Percentiles rank a stretch among this genome's conserved stretches.
Evolutionary conservation across 768 basidiomycete species (phyloP).

Genomic region (Suillus cothurnatus): DNA sequence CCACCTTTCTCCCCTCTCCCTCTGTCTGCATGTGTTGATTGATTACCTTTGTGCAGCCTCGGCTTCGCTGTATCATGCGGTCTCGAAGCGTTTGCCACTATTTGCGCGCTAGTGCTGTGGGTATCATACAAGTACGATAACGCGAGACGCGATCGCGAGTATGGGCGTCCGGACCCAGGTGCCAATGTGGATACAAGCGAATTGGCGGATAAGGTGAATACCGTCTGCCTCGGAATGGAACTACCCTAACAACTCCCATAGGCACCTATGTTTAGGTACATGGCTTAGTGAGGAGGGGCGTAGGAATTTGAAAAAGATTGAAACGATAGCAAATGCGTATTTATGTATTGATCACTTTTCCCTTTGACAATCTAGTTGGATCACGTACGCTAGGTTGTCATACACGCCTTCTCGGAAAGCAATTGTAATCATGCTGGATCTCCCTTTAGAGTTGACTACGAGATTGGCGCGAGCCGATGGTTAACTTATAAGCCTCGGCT

Average conservation of each 20-base stretch:
- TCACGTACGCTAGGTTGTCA: too few species aligned
- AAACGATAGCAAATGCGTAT: not conserved
- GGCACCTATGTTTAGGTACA: conserved; percentile 18
- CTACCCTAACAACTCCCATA: not conserved
- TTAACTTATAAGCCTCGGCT: too few species aligned
- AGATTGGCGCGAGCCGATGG: not conserved
- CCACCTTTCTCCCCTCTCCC: not conserved
- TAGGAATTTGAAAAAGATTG: not conserved
- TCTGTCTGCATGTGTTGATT: not conserved
- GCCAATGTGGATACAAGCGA: conserved; percentile 60
- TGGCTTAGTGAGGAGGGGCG: conserved; percentile 5
- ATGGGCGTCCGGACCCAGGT: conserved; percentile 51
- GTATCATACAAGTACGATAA: conserved; percentile 67
- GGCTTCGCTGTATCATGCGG: conserved; percentile 61
- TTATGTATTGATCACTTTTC: not conserved
- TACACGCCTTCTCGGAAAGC: not conserved
- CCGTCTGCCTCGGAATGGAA: not conserved
- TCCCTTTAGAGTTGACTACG: not conserved
- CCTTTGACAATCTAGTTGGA: not conserved
- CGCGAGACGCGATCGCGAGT: conserved; percentile 47
- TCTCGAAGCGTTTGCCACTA: conserved; percentile 56
- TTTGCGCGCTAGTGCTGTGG: conserved; percentile 55
- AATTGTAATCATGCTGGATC: not conserved
- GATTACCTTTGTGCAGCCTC: conserved; percentile 39
- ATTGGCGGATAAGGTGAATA: conserved; percentile 64